Evolutionary conservation across 345 rosid genomes (phyloP), one percentile per base, ranked within the genome.

Genomic region (Sapria himalayana): DNA sequence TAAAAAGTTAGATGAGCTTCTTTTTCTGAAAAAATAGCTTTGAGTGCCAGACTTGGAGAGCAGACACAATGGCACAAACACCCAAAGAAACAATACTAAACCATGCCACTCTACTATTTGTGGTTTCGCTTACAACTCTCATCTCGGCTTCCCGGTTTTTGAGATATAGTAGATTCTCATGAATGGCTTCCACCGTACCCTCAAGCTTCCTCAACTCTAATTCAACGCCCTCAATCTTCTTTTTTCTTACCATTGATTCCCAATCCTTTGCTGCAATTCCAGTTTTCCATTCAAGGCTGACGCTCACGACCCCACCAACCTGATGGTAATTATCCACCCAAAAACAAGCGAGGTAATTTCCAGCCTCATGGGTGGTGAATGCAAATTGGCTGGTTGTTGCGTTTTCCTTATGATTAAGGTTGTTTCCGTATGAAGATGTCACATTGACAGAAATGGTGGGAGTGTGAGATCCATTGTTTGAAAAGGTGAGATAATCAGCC

Each of bases 171-270:
- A 82, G 33, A 48, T 74, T 70, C 20, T 64, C 69, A 19, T 55
- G 86, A 38, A 89, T 76, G 16, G 78, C 54, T 27, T 76, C 59
- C 39, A 79, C 86, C 22, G 52, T 35, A 29, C 72, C 94, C 29
- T 65, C 78, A 12, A 89, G 94, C 56, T 67, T 79, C 65, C 51
- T 71, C 33, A 89, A 54, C 58, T 74, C 73, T 38, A 89, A 78
- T 56, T 78, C 94, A 40, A 89, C 91, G 39, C 98, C 98, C 91
- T 89, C 91, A 25, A 89, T 76, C 58, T 89, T 78, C 55, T 89
- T 93, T 47, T 78, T 82, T 57, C 50, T 82, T 3, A 93, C 94
- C 50, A 86, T 85, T 21, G 94, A 73, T 11, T 81, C 93, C 98
- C 98, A 89, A 59, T 89, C 94, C 66, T 82, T 82, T 3, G 98